Base-by-base conservation (phyloP, 2,329 filamentous ascomycete species). In the Alternaria dauci region DNA sequence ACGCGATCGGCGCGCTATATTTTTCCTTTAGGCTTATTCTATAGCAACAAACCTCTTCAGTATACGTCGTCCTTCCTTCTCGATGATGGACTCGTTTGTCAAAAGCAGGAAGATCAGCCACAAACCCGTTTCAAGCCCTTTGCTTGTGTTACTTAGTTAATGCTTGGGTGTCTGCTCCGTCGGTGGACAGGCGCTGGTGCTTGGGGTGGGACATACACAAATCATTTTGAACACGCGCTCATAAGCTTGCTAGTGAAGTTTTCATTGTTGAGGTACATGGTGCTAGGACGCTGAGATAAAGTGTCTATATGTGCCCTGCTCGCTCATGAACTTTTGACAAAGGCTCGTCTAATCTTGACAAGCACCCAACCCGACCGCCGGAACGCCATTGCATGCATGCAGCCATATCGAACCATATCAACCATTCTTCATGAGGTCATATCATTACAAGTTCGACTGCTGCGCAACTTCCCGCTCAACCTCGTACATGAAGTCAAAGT, bases 401-500 rank as follows among this genome's bases (percentile, higher is more conserved):
- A 71, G 62, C 67, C 63, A 62, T 59, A 58, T 61, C 39, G 50
- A 62, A 44, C 44, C 56, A 56, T 55, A 56, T 51, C 30, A 62
- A 59, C 65, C 67, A 67, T 66, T 51, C 55, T 58, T 67, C 63
- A 66, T 66, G 65, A 60, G 47, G 28, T 52, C 56, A 30, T 65
- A 55, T 43, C 23, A 57, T 72, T 75, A 79, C 71, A 78, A 68
- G 66, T 76, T 76, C 59, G 74, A 72, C 72, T 82, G 82, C 61
- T 50, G 46, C 46, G 65, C 71, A 47, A 69, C 71, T 58, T 97
- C 94, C 81, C 94, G 87, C 88, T 99, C 95, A 64, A 98, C 95
- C 86, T 99, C 95, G 81, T 97, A 99, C 85, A 91, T 88, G 84
- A 99, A 99, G 82, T 99, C 95, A 80, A 95, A 98, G 86, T 97